Percentiles rank a stretch among this genome's conserved stretches.
Evolutionary conservation across 148 eudicot genomes (phyloP).

Genomic region (Linanthus parryae): DNA sequence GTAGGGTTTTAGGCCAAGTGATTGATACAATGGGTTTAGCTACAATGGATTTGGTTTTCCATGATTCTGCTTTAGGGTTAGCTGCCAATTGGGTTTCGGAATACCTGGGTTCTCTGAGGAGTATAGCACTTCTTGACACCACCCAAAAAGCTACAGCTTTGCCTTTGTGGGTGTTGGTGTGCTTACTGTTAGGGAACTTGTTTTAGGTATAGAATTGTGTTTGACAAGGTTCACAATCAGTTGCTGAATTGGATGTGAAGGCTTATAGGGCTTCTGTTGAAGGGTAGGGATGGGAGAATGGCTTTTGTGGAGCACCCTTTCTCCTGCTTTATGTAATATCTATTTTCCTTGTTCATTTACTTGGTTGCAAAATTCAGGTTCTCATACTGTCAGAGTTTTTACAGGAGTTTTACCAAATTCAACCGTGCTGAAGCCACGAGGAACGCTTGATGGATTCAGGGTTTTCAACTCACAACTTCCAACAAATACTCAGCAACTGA

Average conservation of each 20-base stretch:
- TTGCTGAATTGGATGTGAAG: constrained; percentile 36
- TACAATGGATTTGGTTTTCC: constrained; percentile 76
- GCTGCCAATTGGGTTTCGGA: constrained; percentile 75
- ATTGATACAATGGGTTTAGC: constrained; percentile 62
- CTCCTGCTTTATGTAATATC: no score
- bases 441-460: no score
- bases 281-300: constrained; percentile 55
- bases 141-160: constrained; percentile 39
- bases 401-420: no score
- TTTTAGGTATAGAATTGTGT: constrained; percentile 52
- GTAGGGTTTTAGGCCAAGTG: constrained; percentile 74
- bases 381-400: no score
- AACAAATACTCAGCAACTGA: no score
- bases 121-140: constrained; percentile 62
- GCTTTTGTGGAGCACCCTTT: constrained; percentile 62
- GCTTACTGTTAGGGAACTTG: constrained; percentile 55
- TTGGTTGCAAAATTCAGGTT: no score
- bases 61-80: constrained; percentile 76
- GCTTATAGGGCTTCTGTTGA: constrained; percentile 72
- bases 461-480: no score
- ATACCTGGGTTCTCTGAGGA: constrained; percentile 48
- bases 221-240: constrained; percentile 38
- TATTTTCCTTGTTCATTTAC: no score
- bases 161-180: constrained; percentile 60
- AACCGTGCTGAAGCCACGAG: no score